phyloP scores from a whole-genome alignment of 2,329 filamentous ascomycete genomes.

The Fusarium clavum region DNA sequence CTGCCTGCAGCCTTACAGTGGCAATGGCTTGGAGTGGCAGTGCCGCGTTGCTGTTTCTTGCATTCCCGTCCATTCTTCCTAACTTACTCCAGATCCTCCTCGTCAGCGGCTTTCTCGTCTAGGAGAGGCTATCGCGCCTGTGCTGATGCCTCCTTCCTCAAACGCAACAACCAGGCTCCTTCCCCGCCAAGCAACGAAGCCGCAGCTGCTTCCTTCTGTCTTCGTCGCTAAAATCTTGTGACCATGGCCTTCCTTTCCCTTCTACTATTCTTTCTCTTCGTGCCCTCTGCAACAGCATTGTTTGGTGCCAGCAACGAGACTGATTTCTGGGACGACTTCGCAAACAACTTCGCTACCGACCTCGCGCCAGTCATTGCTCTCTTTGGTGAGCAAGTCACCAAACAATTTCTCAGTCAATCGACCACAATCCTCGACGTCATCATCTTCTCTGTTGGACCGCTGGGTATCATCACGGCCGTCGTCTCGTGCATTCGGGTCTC shows the following conservation, averaged over 20 bases:
- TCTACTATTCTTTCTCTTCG: background rate
- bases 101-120: background rate
- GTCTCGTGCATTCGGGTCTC: background rate
- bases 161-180: background rate
- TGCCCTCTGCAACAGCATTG: background rate
- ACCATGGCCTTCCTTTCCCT: background rate
- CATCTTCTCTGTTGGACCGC: background rate
- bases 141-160: background rate
- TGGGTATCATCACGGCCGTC: background rate
- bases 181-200: background rate
- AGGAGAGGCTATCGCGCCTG: background rate
- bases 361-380: background rate
- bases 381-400: background rate
- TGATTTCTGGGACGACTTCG: background rate
- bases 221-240: background rate
- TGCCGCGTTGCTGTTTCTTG: background rate
- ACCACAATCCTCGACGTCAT: background rate
- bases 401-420: background rate
- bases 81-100: too few species aligned
- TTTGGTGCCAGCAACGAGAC: background rate
- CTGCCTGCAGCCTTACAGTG: background rate
- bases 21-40: background rate
- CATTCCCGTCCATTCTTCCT: background rate
- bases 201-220: background rate
- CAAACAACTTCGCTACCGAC: background rate